Evolutionary conservation across 208 protist species (phyloP), one percentile per base, ranked within the genome.

Genomic region (Sergeia podlipaevii): DNA sequence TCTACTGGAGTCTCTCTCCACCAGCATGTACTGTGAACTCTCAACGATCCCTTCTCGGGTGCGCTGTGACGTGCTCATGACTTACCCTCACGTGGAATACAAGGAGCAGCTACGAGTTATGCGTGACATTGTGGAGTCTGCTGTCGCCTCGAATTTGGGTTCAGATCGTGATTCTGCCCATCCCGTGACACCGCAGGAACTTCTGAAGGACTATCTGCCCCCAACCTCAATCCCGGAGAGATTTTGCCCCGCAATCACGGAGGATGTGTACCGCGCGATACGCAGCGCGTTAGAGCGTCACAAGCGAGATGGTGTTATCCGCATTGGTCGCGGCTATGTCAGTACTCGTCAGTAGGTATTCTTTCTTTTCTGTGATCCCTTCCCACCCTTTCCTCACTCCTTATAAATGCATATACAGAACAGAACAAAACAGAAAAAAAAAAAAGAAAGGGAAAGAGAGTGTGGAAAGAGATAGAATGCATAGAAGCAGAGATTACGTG

Each of bases 31-130:
- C 23, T 54, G 59, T 0, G 53, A 47, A 34, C 43, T 89, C 28
- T 32, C 42, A 17, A 13, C 32, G 10, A 41, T 90, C 18, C 71
- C 80, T 0, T 73, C 67, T 11, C n/a, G 73, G 15, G 42, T 89
- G 2, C 81, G 82, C 1, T 80, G 78, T 50, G 85, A 93, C 60
- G 79, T 93, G 32, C 51, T 93, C 41, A 85, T 89, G 66, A 75
- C 76, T 0, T 88, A 83, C 49, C 61, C 65, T 6, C 48, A 51
- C 18, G 67, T 71, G 43, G 37, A 68, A 1, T 32, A 77, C 3
- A 39, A 36, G 15, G 64, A 76, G 53, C 80, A 87, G 52, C 23
- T 52, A 29, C 54, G 51, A 20, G 24, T 86, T 27, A 87, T 90
- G 75, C 49, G 48, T 10, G 50, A 28, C 0, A 36, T 77, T 3